These are phyloP conservation scores for Debaryomyces fabryi DNA, from an alignment of 1,139 yeast species.

Conservation along the genomic window DNA sequence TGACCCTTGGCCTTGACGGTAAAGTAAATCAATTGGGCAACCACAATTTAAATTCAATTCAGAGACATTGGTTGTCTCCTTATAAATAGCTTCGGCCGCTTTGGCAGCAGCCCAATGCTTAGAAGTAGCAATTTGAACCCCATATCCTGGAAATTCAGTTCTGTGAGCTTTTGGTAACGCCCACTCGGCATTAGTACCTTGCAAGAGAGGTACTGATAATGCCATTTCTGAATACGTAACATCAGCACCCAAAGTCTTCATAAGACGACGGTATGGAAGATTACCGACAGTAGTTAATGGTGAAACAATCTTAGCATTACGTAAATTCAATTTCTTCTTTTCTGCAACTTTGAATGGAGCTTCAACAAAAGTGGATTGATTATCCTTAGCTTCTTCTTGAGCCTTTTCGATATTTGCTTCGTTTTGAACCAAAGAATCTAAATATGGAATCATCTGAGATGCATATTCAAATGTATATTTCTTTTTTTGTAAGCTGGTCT, in stretches of 20 bases:
- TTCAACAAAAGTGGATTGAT: constrained; percentile 58
- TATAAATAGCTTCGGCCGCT: constrained; percentile 78
- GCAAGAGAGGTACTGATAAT: constrained; percentile 76
- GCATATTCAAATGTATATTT: constrained; percentile 60
- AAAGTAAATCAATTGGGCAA: constrained; percentile 93
- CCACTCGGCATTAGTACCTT: constrained; percentile 95
- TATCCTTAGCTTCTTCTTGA: constrained; percentile 33
- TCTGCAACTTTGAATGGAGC: constrained; percentile 80
- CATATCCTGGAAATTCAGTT: constrained; percentile 84
- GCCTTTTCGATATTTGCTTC: constrained; percentile 38
- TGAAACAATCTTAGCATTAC: constrained; percentile 81
- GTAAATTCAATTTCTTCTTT: constrained; percentile 71
- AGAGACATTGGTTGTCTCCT: constrained; percentile 56
- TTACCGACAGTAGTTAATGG: constrained; percentile 98
- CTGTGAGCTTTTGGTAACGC: constrained; percentile 91
- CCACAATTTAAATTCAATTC: constrained; percentile 94
- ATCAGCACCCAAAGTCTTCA: constrained; percentile 91
- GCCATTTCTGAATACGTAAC: constrained; percentile 97
- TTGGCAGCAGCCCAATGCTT: constrained; percentile 94
- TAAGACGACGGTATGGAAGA: constrained; percentile 89
- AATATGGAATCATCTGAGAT: constrained; percentile 53
- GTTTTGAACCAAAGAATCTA: constrained; percentile 52
- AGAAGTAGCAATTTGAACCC: constrained; percentile 89
- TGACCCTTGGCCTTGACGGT: constrained; percentile 93
- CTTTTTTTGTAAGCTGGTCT: constrained; percentile 63